Percentiles rank a stretch among this genome's conserved stretches.
Evolutionary conservation across 441 rosid genomes (phyloP).

Genomic region (Daphne laureola): DNA sequence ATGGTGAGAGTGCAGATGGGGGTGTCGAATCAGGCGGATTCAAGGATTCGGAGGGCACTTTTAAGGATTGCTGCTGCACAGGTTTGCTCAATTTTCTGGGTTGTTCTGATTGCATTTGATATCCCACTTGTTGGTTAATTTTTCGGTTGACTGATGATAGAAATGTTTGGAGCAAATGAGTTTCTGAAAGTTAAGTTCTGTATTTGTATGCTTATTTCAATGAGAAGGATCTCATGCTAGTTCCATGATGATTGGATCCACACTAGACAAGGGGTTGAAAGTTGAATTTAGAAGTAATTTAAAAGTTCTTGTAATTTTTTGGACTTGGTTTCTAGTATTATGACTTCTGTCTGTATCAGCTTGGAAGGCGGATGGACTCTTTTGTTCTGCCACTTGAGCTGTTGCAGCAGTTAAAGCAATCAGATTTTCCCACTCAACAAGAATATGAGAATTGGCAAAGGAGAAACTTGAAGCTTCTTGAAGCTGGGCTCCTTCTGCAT

Average conservation of each 20-base stretch:
- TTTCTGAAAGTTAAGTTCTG: too few relatives aligned
- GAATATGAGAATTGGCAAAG: constrained; percentile 56
- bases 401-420: constrained; percentile 48
- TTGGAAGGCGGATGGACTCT: constrained; percentile 53
- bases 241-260: background rate
- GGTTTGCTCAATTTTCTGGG: constrained; percentile 24
- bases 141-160: too few relatives aligned
- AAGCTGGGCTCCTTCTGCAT: constrained; percentile 58
- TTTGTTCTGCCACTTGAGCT: constrained; percentile 68
- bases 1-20: constrained; percentile 55
- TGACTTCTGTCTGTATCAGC: constrained; percentile 26
- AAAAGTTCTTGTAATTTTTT: background rate
- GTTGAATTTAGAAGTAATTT: background rate
- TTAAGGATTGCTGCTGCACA: constrained; percentile 59
- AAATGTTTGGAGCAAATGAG: too few relatives aligned
- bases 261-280: background rate
- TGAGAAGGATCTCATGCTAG: background rate
- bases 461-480: constrained; percentile 59
- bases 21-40: constrained; percentile 52
- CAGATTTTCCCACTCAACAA: constrained; percentile 47
- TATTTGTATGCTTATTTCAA: too few relatives aligned
- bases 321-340: background rate
- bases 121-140: background rate
- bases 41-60: constrained; percentile 55
- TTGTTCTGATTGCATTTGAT: background rate